Evolutionary conservation across 1,284 basidiomycete species (phyloP), one percentile per base, ranked within the genome.

Genomic region (Sparassis latifolia): DNA sequence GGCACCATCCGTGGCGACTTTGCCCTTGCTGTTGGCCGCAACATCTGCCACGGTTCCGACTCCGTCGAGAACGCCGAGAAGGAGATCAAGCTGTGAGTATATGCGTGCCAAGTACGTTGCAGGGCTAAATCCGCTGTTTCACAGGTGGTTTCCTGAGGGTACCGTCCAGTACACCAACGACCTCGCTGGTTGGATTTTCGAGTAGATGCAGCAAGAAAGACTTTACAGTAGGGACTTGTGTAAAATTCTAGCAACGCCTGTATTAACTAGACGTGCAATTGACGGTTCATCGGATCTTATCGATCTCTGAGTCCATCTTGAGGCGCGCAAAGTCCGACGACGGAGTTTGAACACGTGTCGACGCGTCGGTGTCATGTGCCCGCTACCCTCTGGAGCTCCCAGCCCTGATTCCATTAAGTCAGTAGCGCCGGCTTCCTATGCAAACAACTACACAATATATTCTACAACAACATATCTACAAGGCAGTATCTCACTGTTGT

Each of bases 21-120:
- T 72, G 88, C 87, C 62, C 86, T 98, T 64, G 89, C 92, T 62
- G 89, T 94, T 62, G 95, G 92, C 56, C 88, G 91, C 62, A 94
- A 94, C 78, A 87, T 94, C 71, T 91, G 89, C 78, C 92, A 97
- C 74, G 95, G 94, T 56, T 95, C 91, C 55, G 94, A 97, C 77
- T 79, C 89, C 49, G 87, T 94, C 62, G 90, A 93, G 73, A 92
- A 71, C 66, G 93, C 90, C 45, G 82, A 95, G 72, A 91, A 92
- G 76, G 93, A 96, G 75, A 95, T 96, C 62, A 75, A 72, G 44
- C 82, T 96, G 85, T 96, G 71, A 72, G 86, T 77, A 5, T 32
- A 20, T 41, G 41, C 42, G 35, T 45, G 33, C 46, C 10, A 33
- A 29, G 44, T 44, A 41, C 9, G 10, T 28, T 46, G 33, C 7